These are phyloP conservation scores for Ogataea kodamae DNA, from an alignment of 805 yeast species.

Conservation along the genomic window DNA sequence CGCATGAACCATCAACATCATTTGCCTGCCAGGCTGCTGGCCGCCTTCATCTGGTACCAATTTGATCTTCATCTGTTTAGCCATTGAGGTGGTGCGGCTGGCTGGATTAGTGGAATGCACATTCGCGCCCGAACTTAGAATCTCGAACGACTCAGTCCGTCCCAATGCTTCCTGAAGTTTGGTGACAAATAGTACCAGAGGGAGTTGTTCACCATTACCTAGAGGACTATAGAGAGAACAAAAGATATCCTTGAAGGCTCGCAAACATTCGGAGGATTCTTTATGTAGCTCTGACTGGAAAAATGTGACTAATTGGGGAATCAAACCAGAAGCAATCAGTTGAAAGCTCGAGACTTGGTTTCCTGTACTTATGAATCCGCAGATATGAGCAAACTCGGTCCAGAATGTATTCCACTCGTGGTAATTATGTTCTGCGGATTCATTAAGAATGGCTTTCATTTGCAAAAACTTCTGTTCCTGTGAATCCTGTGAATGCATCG, in stretches of 20 bases:
- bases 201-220: slow-evolving; percentile 31
- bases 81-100: slow-evolving; percentile 55
- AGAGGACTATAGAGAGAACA: slow-evolving; percentile 31
- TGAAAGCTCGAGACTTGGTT: slow-evolving; percentile 65
- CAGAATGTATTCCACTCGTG: slow-evolving; percentile 37
- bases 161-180: slow-evolving; percentile 72
- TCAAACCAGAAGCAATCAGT: slow-evolving; percentile 63
- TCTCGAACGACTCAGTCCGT: slow-evolving; percentile 69
- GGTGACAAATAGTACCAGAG: slow-evolving; percentile 45
- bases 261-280: slow-evolving; percentile 32
- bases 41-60: slow-evolving; percentile 38
- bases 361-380: slow-evolving; percentile 27
- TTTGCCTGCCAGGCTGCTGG: slow-evolving; percentile 26
- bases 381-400: slow-evolving; percentile 35
- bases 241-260: slow-evolving; percentile 44
- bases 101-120: slow-evolving; percentile 13
- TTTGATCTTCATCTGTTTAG: slow-evolving; percentile 64
- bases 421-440: slow-evolving; percentile 20
- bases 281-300: slow-evolving; percentile 32
- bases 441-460: slow-evolving; percentile 25
- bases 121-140: slow-evolving; percentile 45
- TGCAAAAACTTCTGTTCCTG: slow-evolving; percentile 29
- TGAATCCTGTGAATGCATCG: slow-evolving; percentile 20
- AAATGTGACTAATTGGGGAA: slow-evolving; percentile 38
- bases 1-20: slow-evolving; percentile 53